These are phyloP conservation scores for Pythium periplocum DNA, from an alignment of 352 stramenopile genomes.

Conservation along the genomic window DNA sequence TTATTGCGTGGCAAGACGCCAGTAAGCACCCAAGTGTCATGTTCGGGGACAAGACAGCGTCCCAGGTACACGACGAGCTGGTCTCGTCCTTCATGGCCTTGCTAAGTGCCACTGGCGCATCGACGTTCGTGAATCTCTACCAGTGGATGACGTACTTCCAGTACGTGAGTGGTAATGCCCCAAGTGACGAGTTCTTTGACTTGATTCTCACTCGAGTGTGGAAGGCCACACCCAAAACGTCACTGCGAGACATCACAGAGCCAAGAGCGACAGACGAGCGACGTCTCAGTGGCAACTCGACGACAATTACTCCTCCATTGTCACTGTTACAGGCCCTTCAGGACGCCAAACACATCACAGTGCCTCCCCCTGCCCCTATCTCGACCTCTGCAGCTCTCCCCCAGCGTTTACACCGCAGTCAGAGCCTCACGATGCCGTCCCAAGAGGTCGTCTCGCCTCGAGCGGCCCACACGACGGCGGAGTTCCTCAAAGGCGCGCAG, in stretches of 20 bases:
- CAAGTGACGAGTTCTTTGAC: slow-evolving; percentile 76
- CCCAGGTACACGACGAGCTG: slow-evolving; percentile 59
- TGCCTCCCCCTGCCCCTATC: slow-evolving; percentile 12
- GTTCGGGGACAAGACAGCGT: slow-evolving; percentile 53
- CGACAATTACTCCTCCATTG: slow-evolving; percentile 12
- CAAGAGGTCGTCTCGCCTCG: slow-evolving; percentile 25
- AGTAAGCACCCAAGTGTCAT: slow-evolving; percentile 58
- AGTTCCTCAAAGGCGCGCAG: slow-evolving; percentile 67
- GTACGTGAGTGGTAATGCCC: slow-evolving; percentile 56
- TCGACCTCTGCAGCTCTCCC: slow-evolving; percentile 4
- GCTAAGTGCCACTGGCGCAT: slow-evolving; percentile 7
- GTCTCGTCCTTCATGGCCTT: slow-evolving; percentile 38
- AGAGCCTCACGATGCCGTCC: slow-evolving; percentile 12
- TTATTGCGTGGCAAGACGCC: slow-evolving; percentile 44
- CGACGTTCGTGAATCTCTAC: slow-evolving; percentile 56
- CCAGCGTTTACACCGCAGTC: slow-evolving; percentile 17
- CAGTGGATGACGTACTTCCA: slow-evolving; percentile 79
- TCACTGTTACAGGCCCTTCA: slow-evolving; percentile 53
- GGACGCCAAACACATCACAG: slow-evolving; percentile 26
- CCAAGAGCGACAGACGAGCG: neutral
- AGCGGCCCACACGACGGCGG: slow-evolving; percentile 37
- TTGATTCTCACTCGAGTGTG: slow-evolving; percentile 67
- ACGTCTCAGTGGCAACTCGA: neutral
- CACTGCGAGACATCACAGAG: slow-evolving; percentile 30
- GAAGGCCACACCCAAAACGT: slow-evolving; percentile 37